Evolutionary conservation across 495 filamentous ascomycete genomes (phyloP), one percentile per base, ranked within the genome.

Genomic region (Rhypophila decipiens): DNA sequence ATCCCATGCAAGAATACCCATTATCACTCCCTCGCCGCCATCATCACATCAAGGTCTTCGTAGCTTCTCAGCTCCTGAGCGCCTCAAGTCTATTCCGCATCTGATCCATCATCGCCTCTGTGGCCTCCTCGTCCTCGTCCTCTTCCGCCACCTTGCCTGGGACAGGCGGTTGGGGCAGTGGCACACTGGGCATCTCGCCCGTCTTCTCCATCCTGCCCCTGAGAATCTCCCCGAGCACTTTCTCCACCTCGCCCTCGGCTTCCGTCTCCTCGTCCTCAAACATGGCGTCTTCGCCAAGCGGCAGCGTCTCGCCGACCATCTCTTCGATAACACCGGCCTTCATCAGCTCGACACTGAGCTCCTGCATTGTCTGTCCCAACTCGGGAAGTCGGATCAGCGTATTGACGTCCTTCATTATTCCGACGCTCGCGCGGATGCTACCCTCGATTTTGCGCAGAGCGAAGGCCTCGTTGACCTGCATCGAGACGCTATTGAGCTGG

Each of bases 391-490:
- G 74, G 21, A 96, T 79, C 5, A 97, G 71, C 2, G 74, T 77
- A 64, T 98, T 98, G 39, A 98, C 90, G 64, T 97, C 90, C 65
- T 88, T 89, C 93, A 98, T 96, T 52, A 98, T 90, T 15, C 86
- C 86, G 11, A 91, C 91, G 47, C 79, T 85, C 40, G 86, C 87
- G 44, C 82, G 75, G 53, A 98, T 87, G 62, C 82, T 88, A 35
- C 94, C 94, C 73, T 96, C 91, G 55, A 97, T 96, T 74, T 95
- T 95, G 52, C 90, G 83, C 58, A 96, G 83, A 4, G 88, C 87
- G 60, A 97, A 98, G 2, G 94, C 91, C 68, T 97, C 91, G 58
- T 87, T 88, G 52, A 98, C 94, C 67, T 97, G 94, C 94, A 96
- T 96, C 56, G 90, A 83, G 46, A 98, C 94, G 61, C 84, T 89